Evolutionary conservation across 768 basidiomycete species (phyloP).

Genomic region (Omphalotus guepiniiformis): DNA sequence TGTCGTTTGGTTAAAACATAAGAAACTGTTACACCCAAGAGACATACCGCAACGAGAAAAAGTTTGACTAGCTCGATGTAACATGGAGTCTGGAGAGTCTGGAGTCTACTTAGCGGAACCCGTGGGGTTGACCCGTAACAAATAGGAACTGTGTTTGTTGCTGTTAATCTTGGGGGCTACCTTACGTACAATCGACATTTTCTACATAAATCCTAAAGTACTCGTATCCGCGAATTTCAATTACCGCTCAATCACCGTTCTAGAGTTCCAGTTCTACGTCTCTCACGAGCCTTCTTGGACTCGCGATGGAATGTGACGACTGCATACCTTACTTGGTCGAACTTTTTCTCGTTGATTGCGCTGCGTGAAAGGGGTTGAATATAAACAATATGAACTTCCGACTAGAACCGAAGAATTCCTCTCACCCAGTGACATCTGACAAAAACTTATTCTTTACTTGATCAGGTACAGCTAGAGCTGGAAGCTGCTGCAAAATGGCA

Average conservation of each 20-base stretch:
- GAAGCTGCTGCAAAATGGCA: conserved; percentile 65
- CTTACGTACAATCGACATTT: no score
- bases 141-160: no score
- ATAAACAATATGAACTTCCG: conserved; percentile 12
- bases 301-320: conserved; percentile 67
- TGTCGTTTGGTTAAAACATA: no score
- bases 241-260: conserved; percentile 10
- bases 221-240: no score
- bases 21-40: no score
- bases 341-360: conserved; percentile 57
- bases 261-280: conserved; percentile 41
- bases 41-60: conserved; percentile 47
- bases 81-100: conserved; percentile 36
- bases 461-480: conserved; percentile 52
- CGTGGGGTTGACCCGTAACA: no score
- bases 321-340: conserved; percentile 81
- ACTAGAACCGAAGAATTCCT: conserved; percentile 24
- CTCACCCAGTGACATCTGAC: conserved; percentile 65
- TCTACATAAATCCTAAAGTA: no score
- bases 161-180: no score
- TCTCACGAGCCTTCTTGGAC: conserved; percentile 69
- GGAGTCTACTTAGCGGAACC: background rate
- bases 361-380: conserved; percentile 33
- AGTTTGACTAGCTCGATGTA: conserved; percentile 58
- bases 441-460: conserved; percentile 71